Base-by-base conservation (phyloP, 2,329 filamentous ascomycete genomes). In the Ceratocystis variospora region DNA sequence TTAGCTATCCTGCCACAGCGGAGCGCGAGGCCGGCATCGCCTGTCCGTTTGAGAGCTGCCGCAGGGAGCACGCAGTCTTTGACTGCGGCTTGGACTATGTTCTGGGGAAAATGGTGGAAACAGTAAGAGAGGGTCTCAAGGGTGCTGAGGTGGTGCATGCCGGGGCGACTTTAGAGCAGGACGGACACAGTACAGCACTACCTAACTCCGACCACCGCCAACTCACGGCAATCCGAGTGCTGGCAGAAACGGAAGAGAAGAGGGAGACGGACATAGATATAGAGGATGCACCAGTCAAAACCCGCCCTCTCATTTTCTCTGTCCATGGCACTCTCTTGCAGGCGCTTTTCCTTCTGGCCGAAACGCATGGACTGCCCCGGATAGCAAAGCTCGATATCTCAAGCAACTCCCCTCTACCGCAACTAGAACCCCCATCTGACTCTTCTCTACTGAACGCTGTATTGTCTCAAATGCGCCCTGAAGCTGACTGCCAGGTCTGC, bases 401-500 rank as follows among this genome's bases (percentile, higher is more conserved):
- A 15, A 64, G 50, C 55, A 45, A n/a, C 19, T 19, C 61, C 46
- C 28, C 28, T 19, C 37, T 41, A 15, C 37, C 37, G 17, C 17
- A 33, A n/a, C n/a, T 37, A n/a, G 19, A 44, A 2, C 61, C 41
- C 25, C 19, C 61, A 12, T 15, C 61, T 25, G 61, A 66, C 57
- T 17, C 45, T 28, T 10, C 57, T 4, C 45, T 67, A 12, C 37
- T 91, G 33, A 76, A 80, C 31, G 79, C 78, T 44, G 73, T 94
- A 15, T 84, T 84, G 70, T 81, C 87, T 31, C 77, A 79, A 0
- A 79, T 84, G 2, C 83, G 86, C 68, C 78, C 79, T 17, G 90
- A 96, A 73, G 78, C 95, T 72, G 90, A 96, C 72, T 96, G 92
- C 70, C 89, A 94, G 71, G 85, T 96, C 67, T 96, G 92, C 75